Evolutionary conservation across 225 moss, liverwort and hornwort genomes (phyloP).

Genomic region (Sphagnum tenellum): DNA sequence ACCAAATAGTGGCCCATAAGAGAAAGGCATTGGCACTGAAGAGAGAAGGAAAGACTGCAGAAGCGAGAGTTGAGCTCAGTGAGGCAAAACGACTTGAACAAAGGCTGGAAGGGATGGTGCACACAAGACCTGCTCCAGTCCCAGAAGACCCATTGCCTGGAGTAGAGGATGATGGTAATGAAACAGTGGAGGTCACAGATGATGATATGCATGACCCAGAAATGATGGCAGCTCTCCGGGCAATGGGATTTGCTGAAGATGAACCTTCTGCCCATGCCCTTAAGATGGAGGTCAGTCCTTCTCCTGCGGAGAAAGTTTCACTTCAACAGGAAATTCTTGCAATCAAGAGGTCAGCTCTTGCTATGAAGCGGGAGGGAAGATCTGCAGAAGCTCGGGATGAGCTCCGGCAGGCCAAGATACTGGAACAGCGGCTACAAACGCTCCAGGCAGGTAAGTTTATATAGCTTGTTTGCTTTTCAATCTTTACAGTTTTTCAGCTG

Average conservation of each 20-base stretch:
- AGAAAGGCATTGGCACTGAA: constrained; percentile 77
- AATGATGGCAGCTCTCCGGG: constrained; percentile 56
- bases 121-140: constrained; percentile 3
- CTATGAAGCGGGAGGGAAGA: constrained; percentile 66
- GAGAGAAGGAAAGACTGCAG: constrained; percentile 67
- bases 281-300: constrained; percentile 27
- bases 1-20: constrained; percentile 66
- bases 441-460: constrained; percentile 52
- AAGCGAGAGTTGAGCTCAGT: constrained; percentile 73
- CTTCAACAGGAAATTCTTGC: constrained; percentile 77
- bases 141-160: constrained; percentile 10
- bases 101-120: constrained; percentile 32
- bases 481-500: too few relatives aligned
- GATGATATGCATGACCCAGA: constrained; percentile 63
- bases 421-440: constrained; percentile 74
- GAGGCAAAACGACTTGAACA: constrained; percentile 75
- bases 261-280: constrained; percentile 27
- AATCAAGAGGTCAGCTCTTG: constrained; percentile 73
- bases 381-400: constrained; percentile 63
- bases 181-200: constrained; percentile 52
- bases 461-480: too few relatives aligned
- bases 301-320: constrained; percentile 47
- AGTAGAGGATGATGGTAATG: constrained; percentile 15
- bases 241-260: constrained; percentile 75
- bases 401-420: constrained; percentile 54